Conservation (phyloP, 805 yeast species). For the Schwanniomyces pseudopolymorphus region DNA sequence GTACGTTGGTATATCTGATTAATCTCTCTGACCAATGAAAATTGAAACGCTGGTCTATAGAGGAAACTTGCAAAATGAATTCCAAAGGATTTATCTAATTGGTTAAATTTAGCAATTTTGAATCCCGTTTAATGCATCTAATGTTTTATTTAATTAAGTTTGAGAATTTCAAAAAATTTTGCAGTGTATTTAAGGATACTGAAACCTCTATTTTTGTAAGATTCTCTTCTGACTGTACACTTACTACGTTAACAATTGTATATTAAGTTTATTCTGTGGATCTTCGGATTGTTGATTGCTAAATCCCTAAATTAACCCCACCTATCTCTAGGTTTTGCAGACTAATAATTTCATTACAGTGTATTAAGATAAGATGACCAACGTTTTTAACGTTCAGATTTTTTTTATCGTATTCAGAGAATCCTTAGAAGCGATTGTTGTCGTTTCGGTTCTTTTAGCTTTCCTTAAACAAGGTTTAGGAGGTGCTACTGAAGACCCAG, state of each 20-base stretch:
- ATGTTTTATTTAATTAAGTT: neutral
- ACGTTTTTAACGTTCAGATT: constrained; percentile 69
- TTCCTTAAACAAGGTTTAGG: constrained; percentile 90
- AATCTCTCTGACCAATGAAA: neutral
- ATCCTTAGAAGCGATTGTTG: constrained; percentile 86
- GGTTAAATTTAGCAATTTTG: neutral
- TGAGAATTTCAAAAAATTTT: neutral
- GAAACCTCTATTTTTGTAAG: neutral
- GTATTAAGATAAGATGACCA: constrained; percentile 8
- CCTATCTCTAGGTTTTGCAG: neutral
- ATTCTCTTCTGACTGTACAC: neutral
- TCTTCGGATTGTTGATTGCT: neutral
- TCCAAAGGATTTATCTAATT: neutral
- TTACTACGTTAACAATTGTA: neutral
- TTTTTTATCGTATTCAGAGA: constrained; percentile 94
- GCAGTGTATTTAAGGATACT: neutral
- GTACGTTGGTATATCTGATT: neutral
- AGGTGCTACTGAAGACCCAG: constrained; percentile 43
- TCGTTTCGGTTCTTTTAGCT: constrained; percentile 87
- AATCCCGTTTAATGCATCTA: neutral
- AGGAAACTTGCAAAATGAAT: neutral
- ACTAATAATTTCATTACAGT: neutral
- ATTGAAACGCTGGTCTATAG: neutral
- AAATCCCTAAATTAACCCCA: neutral
- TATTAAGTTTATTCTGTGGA: neutral